These are phyloP conservation scores for Periconia macrospinosa DNA, from an alignment of 2,329 filamentous ascomycete genomes.

Conservation along the genomic window DNA sequence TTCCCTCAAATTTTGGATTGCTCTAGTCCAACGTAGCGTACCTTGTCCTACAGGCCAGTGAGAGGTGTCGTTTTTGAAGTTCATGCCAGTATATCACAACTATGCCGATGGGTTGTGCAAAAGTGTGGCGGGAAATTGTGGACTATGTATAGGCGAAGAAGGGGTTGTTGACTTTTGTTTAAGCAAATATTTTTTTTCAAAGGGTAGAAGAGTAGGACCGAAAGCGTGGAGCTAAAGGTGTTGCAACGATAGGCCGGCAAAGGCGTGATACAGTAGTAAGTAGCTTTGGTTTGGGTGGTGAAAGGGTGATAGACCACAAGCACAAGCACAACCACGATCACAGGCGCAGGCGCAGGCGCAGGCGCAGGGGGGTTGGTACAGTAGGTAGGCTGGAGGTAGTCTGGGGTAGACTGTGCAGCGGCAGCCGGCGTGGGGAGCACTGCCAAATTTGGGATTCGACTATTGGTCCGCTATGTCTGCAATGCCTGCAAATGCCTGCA, in stretches of 20 bases:
- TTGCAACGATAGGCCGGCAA: conserved; percentile 20
- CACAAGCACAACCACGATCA: no score
- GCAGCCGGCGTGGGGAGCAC: conserved; percentile 34
- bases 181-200: not conserved
- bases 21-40: not conserved
- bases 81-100: conserved; percentile 33
- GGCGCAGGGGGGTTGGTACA: conserved; percentile 13
- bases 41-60: conserved; percentile 50
- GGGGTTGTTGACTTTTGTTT: conserved; percentile 8
- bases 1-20: not conserved
- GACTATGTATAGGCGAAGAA: not conserved
- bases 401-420: conserved; percentile 21
- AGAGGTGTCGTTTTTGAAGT: conserved; percentile 46
- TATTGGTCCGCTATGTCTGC: conserved; percentile 29
- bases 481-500: conserved; percentile 17
- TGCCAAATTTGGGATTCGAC: conserved; percentile 10
- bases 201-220: conserved; percentile 1
- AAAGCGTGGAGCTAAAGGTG: conserved; percentile 15
- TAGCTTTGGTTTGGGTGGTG: not conserved
- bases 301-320: not conserved
- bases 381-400: conserved; percentile 27
- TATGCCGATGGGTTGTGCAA: conserved; percentile 5
- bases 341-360: no score
- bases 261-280: conserved; percentile 4
- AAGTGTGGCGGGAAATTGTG: not conserved